Base-by-base conservation (phyloP, 2,329 filamentous ascomycete species). In the Fusarium burgessii region DNA sequence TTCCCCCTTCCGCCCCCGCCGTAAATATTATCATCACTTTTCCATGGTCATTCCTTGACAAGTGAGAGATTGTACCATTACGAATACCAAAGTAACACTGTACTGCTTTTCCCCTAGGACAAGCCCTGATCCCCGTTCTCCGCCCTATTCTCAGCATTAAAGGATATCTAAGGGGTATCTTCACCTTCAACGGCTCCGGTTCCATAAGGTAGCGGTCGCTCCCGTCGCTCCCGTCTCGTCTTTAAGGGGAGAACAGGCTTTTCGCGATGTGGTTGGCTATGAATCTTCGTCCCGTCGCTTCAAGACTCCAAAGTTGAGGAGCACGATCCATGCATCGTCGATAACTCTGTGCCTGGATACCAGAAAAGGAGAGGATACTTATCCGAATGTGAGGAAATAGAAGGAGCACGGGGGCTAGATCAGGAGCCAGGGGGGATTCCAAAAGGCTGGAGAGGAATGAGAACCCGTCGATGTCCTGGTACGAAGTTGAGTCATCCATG, bases 241-340 rank as follows among this genome's bases (percentile, higher is more conserved):
- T 68, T 72, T 71, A 57, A 66, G 67, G 71, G 62, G 70, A 27
- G 67, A 63, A 58, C 33, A 58, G 62, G 71, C 66, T 74, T 72
- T 70, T 70, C 62, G 72, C 33, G 42, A 72, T 66, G 63, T 78
- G 79, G 77, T 80, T 81, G 77, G 77, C 66, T 57, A 55, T 72
- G 55, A 62, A 55, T 62, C 50, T 32, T 47, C 46, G 57, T 66
- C 35, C 62, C 42, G 58, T 64, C 49, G 58, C 56, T 66, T 62
- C 67, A 62, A 70, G 52, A 66, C 65, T 54, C 46, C 75, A 70
- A 68, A 64, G 62, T 69, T 46, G 52, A 63, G 71, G 75, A 68
- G 66, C 61, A 63, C 52, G 55, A 57, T 67, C 70, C 68, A 73
- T 68, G 67, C 66, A 76, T 76, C 61, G 46, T 62, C 59, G 49